Conservation (phyloP, 179 eudicot species). For the Amaranthus tricolor region DNA sequence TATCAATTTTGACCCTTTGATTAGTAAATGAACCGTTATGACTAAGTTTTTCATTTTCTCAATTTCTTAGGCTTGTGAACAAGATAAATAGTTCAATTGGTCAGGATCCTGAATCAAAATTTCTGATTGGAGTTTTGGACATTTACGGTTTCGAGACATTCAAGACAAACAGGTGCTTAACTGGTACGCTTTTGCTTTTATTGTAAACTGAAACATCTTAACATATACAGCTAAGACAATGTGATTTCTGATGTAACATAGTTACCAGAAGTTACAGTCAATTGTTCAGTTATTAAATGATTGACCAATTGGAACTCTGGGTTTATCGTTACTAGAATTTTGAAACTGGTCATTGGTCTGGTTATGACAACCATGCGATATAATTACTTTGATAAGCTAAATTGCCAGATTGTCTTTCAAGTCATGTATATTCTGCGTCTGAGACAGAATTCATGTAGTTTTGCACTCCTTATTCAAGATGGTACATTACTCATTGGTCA, state of each 20-base stretch:
- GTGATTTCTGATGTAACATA: conserved; percentile 8
- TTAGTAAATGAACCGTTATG: neutral
- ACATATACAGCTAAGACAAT: conserved; percentile 16
- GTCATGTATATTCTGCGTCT: neutral
- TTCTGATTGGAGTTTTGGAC: conserved; percentile 84
- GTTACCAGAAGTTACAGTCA: no score
- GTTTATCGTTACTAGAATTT: conserved; percentile 9
- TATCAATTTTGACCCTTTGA: neutral
- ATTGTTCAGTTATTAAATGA: neutral
- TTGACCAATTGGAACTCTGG: conserved; percentile 6
- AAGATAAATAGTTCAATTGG: conserved; percentile 94
- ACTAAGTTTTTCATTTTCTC: conserved; percentile 14
- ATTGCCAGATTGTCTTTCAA: no score
- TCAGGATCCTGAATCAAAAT: conserved; percentile 78
- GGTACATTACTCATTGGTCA: conserved; percentile 2
- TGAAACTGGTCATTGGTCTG: conserved; percentile 5
- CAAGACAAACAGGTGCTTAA: conserved; percentile 99
- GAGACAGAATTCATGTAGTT: neutral
- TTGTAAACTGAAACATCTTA: conserved; percentile 32
- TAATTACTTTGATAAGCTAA: conserved; percentile 2
- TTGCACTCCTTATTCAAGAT: conserved; percentile 2
- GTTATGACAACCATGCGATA: neutral
- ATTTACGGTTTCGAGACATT: conserved; percentile 98
- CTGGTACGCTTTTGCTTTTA: conserved; percentile 87
- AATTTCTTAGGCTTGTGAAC: conserved; percentile 71